Base-by-base conservation (phyloP, 164 flowering plant species). In the Vitis rupestris region DNA sequence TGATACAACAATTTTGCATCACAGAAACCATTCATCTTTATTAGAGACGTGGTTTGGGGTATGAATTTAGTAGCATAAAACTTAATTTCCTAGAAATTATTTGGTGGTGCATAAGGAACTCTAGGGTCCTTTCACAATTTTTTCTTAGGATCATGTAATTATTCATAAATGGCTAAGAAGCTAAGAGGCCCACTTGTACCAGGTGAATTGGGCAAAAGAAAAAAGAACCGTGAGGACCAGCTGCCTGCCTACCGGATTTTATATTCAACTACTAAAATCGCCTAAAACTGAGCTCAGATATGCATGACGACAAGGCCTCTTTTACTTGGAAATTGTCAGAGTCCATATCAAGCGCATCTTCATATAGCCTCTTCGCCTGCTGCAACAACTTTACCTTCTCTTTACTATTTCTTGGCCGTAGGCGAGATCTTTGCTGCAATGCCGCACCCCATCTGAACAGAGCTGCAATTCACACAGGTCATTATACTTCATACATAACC, bases 361-460 rank as follows among this genome's bases (percentile, higher is more conserved):
- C 96, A 64, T 87, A 88, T 2, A 94, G 87, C 70, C 91, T 86
- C 71, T 80, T 87, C 31, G 98, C 97, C 71, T 94, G 99, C 73
- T 80, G 86, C 74, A 92, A 72, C 74, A 94, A 76, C 82, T 90
- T 94, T 74, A 83, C 74, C 82, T 87, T 92, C 78, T 91, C 97
- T 82, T 78, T 88, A 70, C 88, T 84, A 47, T 77, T 81, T 12
- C 70, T 73, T 14, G 88, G 93, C 65, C 92, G 67, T 70, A 94
- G 73, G 59, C 78, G 93, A 47, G 99, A 90, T 72, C 99, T 79
- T 61, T 89, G 90, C 71, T 91, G 99, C 81, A 94, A 70, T 65
- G 82, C 82, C 70, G 84, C 62, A 64, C 88, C 99, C 99, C 97
- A 92, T 85, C 92, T 88, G 77, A 81, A 94, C 56, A 94, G 71